Base-by-base conservation (phyloP, 352 stramenopile genomes). In the Phytophthora tubulina region DNA sequence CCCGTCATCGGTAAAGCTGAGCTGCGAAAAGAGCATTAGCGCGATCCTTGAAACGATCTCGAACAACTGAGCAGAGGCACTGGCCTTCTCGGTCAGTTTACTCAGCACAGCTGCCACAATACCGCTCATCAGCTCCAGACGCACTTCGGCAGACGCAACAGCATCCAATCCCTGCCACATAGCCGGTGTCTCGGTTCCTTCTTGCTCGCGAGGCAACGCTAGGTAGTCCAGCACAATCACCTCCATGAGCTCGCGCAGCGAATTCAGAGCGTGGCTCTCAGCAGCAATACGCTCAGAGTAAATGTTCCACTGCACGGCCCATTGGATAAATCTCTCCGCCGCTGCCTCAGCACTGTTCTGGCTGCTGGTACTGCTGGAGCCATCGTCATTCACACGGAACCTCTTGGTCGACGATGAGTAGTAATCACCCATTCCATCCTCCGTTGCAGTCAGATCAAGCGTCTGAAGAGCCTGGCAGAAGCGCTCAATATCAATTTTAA, bases 241-340 rank as follows among this genome's bases (percentile, higher is more conserved):
- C 62, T 96, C 87, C 44, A 89, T 80, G 32, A 96, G 73, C 65
- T 94, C 86, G 8, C 86, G 84, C 11, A 93, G 75, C 33, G 87
- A 93, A 66, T 93, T 93, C 7, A 96, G 66, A 36, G 86, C 81
- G 17, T 95, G 87, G 44, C 86, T 94, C 63, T 95, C 87, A 9
- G 88, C 89, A 7, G 85, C 86, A 57, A 96, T 84, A 21, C 86
- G 84, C 52, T 96, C 89, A 33, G 89, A 96, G 66, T 93, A 96
- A 31, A 90, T 74, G 56, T 96, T 96, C 89, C 89, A 96, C 45
- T 90, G 78, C 31, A 95, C 81, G 7, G 89, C 86, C 89, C 89
- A 96, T 62, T 91, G 80, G 32, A 96, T 64, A 53, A 94, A 81
- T 49, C 76, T 56, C 35, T 91, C 71, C 33, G 79, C 73, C 15